phyloP scores from a whole-genome alignment of 257 asterid species.

The Solanum microdontum region DNA sequence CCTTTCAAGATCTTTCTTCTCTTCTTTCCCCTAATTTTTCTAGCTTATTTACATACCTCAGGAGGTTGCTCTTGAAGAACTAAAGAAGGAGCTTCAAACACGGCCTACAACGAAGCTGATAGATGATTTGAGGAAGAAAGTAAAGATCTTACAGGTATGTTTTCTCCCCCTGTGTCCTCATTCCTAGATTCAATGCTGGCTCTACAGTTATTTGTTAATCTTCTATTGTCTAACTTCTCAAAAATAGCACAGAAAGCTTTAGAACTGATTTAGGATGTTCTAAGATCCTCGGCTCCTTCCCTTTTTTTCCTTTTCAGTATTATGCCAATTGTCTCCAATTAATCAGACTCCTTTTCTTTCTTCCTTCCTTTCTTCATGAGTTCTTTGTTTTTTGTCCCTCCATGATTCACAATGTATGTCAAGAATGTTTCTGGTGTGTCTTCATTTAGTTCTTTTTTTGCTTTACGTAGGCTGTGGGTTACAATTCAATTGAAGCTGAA shows the following conservation, averaged over 20 bases:
- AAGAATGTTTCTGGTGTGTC: background rate
- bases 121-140: conserved; percentile 87
- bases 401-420: background rate
- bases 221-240: background rate
- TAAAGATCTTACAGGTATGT: conserved; percentile 83
- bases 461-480: conserved; percentile 83
- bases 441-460: background rate
- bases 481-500: conserved; percentile 98
- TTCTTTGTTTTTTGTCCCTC: background rate
- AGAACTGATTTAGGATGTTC: background rate
- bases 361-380: background rate
- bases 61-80: conserved; percentile 69
- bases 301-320: background rate
- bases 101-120: conserved; percentile 87
- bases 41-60: conserved; percentile 8
- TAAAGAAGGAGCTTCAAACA: conserved; percentile 74
- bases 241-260: background rate
- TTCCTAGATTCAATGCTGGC: background rate
- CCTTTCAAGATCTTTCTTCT: background rate
- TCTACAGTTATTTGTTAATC: background rate
- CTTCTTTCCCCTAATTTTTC: background rate
- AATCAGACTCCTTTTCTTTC: background rate
- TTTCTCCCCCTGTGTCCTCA: background rate
- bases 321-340: background rate
- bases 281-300: background rate